Base-by-base conservation (phyloP, 306 rosid genomes). In the Pyrus betulifolia region DNA sequence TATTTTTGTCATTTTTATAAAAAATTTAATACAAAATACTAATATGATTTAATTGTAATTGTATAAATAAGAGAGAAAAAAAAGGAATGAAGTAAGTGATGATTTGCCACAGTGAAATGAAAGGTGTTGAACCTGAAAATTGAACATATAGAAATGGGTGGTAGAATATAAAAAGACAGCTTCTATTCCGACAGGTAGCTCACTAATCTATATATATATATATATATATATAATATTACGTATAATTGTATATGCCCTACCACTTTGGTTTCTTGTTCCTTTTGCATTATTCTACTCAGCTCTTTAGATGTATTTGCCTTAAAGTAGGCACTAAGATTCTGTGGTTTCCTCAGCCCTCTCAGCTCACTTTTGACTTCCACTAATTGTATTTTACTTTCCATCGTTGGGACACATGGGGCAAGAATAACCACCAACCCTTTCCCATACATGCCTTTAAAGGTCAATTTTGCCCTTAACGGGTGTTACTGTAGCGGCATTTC, bases 101-200 rank as follows among this genome's bases (percentile, higher is more conserved):
- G 1, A 31, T 31, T 31, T 31, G 1, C 1, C 2, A 35, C 2
- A 1, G 0, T 6, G 2, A 25, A 25, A 25, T 25, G 6, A 33
- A 33, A 33, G 0, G 1, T 33, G 8, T 5, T 33, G 6, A 5
- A 1, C 5, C 0, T 0, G 35, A 35, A 71, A 79, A 44, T 21
- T 35, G 64, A 65, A 79, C 65, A 67, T 5, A 35, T 23, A 21
- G 69, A 59, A 78, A 64, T 38, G 83, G 75, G 64, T 14, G 72
- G 64, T 77, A 74, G 46, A 73, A 69, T 55, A 79, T 22, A 49
- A 82, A 52, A 79, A 82, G 8, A 74, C 64, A 33, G 35, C 1
- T 33, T 90, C 91, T 70, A 78, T 88, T 86, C 93, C 89, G 86
- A 85, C 96, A 90, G 51, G 69, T 73, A 84, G 52, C 76, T 62